Conservation (phyloP, 2,329 filamentous ascomycete species). For the Plenodomus biglobosus region DNA sequence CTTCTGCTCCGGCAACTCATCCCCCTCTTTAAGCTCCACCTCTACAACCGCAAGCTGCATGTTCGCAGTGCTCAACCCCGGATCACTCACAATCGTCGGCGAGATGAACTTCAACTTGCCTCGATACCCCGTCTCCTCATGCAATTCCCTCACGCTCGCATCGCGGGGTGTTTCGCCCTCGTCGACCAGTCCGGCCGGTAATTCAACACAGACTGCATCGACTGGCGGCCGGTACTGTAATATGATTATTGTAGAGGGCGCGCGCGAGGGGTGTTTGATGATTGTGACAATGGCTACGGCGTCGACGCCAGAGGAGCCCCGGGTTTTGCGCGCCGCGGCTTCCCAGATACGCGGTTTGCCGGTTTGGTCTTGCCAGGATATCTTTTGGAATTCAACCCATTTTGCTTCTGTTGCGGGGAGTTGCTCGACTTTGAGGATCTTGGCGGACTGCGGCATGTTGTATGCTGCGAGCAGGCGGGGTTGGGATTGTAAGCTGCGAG, state of each 20-base stretch:
- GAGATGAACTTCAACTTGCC: slow-evolving; percentile 56
- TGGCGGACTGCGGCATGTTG: slow-evolving; percentile 38
- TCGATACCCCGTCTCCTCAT: slow-evolving; percentile 65
- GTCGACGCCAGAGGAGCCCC: slow-evolving; percentile 59
- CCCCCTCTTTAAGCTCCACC: slow-evolving; percentile 55
- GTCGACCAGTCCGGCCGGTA: slow-evolving; percentile 63
- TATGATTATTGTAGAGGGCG: slow-evolving; percentile 57
- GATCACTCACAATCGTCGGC: slow-evolving; percentile 68
- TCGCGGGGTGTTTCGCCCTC: slow-evolving; percentile 58
- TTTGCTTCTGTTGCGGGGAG: slow-evolving; percentile 56
- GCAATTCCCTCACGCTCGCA: slow-evolving; percentile 60
- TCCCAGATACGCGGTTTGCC: slow-evolving; percentile 54
- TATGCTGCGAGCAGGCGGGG: slow-evolving; percentile 22
- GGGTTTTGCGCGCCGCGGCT: slow-evolving; percentile 54
- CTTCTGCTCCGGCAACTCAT: slow-evolving; percentile 57
- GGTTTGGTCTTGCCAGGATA: slow-evolving; percentile 53
- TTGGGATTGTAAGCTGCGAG: slow-evolving; percentile 17
- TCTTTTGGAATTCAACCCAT: slow-evolving; percentile 60
- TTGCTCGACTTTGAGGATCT: slow-evolving; percentile 46
- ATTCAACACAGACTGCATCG: slow-evolving; percentile 60
- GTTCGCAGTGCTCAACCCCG: slow-evolving; percentile 62
- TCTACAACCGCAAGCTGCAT: slow-evolving; percentile 64
- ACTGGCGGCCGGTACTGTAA: slow-evolving; percentile 63
- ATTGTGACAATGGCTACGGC: slow-evolving; percentile 62
- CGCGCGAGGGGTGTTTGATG: slow-evolving; percentile 50